A percentile compares a stretch with the other conserved stretches of the same genome.
These are phyloP conservation scores for Lasiosphaeris hirsuta DNA, from an alignment of 495 filamentous ascomycete species.

Conservation along the genomic window DNA sequence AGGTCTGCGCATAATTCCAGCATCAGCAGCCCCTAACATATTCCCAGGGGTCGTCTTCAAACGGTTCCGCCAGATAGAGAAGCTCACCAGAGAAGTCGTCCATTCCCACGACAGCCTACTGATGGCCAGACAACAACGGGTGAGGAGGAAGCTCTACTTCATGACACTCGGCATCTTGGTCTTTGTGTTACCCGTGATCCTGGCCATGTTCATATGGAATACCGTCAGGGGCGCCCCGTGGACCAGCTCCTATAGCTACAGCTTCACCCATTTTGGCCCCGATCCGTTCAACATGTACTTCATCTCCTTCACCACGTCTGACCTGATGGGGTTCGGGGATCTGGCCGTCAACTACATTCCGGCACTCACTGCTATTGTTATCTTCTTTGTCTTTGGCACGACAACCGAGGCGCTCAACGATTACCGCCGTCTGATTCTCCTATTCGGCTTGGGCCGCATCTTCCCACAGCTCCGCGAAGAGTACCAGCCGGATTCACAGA, in stretches of 20 bases:
- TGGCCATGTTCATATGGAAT: constrained; percentile 59
- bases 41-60: constrained; percentile 59
- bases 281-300: constrained; percentile 49
- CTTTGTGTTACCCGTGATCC: constrained; percentile 59
- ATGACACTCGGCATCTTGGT: constrained; percentile 67
- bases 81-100: constrained; percentile 58
- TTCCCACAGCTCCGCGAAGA: constrained; percentile 40
- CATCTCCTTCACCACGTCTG: constrained; percentile 60
- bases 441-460: constrained; percentile 47
- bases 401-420: constrained; percentile 70
- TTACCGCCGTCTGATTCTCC: constrained; percentile 58
- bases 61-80: constrained; percentile 66
- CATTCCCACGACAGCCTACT: constrained; percentile 42
- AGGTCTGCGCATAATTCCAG: not conserved
- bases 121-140: constrained; percentile 51
- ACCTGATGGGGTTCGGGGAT: constrained; percentile 39
- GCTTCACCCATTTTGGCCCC: constrained; percentile 30
- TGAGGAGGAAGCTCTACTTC: constrained; percentile 72
- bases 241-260: constrained; percentile 46
- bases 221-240: constrained; percentile 47
- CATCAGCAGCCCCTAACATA: not conserved
- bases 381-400: constrained; percentile 79
- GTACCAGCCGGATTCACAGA: constrained; percentile 20
- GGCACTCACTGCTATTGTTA: constrained; percentile 54
- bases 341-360: constrained; percentile 68